Base-by-base conservation (phyloP, 1,139 yeast genomes). In the Lodderomyces orthopsilosis region DNA sequence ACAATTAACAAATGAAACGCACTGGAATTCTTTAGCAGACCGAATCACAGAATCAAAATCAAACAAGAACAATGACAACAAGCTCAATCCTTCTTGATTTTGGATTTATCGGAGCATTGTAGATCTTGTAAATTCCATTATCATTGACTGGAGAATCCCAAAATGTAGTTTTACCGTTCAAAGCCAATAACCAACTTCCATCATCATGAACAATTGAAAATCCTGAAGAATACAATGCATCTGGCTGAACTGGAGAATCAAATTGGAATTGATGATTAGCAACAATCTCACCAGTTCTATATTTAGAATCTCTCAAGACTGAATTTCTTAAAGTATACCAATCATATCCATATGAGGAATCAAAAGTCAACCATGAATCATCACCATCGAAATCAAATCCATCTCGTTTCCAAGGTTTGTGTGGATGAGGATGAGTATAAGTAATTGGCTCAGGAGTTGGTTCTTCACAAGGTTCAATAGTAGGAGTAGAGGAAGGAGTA, bases 231-330 rank as follows among this genome's bases (percentile, higher is more conserved):
- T 36, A 40, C 17, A 47, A 43, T 15, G 48, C 45, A 41, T 45
- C 44, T 4, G 42, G 37, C 40, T 47, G 50, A 59, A 91, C 90
- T 37, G 74, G 74, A 41, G 72, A 70, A 50, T 70, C 75, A 48
- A 69, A 69, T 58, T 70, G 75, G 66, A 70, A 70, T 57, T 70
- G 75, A 58, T 69, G 63, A 62, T 69, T 70, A 46, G 75, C 72
- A 45, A 68, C 75, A 58, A 70, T 69, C 40, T 71, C 64, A 21
- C 75, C 75, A 48, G 67, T 57, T 61, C 74, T 65, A 37, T 66
- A 67, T 46, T 61, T 45, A 27, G 57, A 38, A 49, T 69, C 75
- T 13, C 28, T 60, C 51, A 70, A 62, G 48, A 80, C 58, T 53
- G 80, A 69, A 42, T 61, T 74, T 38, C 69, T 61, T 59, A 85